phyloP scores from a whole-genome alignment of 305 asterid species.

The Rubia occidens region DNA sequence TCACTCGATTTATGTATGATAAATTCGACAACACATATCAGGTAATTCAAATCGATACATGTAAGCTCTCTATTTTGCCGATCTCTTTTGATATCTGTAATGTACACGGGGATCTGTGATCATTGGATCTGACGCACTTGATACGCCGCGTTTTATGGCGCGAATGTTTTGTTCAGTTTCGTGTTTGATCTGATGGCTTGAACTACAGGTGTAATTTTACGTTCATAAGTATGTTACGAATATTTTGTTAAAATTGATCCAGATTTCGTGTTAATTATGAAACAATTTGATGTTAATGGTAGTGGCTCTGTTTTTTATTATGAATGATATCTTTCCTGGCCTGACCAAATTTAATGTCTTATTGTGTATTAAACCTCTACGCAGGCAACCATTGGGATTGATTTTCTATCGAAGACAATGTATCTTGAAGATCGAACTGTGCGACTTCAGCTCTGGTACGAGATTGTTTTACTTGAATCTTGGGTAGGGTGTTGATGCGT shows the following conservation, averaged over 20 bases:
- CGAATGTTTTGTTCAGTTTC: not conserved
- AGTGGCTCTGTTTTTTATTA: not conserved
- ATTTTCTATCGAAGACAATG: slow-evolving; percentile 44
- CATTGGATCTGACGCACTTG: slow-evolving; percentile 14
- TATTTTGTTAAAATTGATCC: not conserved
- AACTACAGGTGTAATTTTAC: not conserved
- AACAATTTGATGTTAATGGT: not conserved
- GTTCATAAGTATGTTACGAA: not conserved
- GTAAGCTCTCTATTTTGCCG: not conserved
- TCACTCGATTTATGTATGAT: slow-evolving; percentile 88
- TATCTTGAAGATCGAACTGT: slow-evolving; percentile 47
- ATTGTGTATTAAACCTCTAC: not conserved
- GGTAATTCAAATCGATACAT: slow-evolving; percentile 23
- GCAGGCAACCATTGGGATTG: slow-evolving; percentile 49
- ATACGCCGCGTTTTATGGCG: not conserved
- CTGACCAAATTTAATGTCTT: not conserved
- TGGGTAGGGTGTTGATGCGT: not conserved
- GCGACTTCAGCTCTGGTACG: slow-evolving; percentile 22
- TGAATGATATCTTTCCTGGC: not conserved
- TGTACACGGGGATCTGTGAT: not conserved
- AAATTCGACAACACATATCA: slow-evolving; percentile 87
- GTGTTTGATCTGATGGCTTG: not conserved
- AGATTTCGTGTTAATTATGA: not conserved
- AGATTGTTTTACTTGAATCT: not conserved
- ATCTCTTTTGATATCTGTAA: not conserved